Evolutionary conservation across 2,329 filamentous ascomycete species (phyloP), one percentile per base, ranked within the genome.

Genomic region (Fusarium irregulare): DNA sequence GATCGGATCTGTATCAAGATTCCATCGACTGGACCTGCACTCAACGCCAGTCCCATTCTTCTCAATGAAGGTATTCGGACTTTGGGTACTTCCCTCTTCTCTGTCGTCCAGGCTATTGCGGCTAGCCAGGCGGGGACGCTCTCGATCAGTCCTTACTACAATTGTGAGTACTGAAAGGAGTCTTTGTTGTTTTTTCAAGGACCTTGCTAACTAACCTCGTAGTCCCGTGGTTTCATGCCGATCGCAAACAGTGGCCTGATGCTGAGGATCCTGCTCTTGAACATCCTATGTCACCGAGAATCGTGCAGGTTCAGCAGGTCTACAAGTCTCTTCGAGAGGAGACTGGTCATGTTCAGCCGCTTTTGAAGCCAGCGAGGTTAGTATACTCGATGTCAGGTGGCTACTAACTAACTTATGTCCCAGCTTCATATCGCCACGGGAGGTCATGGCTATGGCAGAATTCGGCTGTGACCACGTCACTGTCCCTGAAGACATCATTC

Each of bases 1-100:
- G 40, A 50, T 20, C 40, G 51, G 1, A 25, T 64, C 13, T 64
- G 61, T 20, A 46, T 64, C 40, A 64, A 64, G 5, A 64, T 64
- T 30, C 50, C 51, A 3, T 49, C 25, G 2, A 58, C 51, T 16
- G 50, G 45, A 7, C 50, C 60, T 34, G 50, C 50, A 28, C 23
- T 64, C 6, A 64, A 64, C n/a, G 60, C 60, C 8, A 50, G 45
- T 20, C 37, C 60, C 1, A 42, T 58, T 13, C 32, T 64, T 34
- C 32, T 58, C 6, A 25, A 21, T 25, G 50, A 58, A 21, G 45
- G 60, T 8, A 64, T 64, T 3, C 40, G 30, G 1, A 58, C 60
- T 6, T 25, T 64, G 13, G 61, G 61, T 4, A 64, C 60, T 12
- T 64, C 51, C 5, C 25, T 64, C 6, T 58, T 64, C 18, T 64